Conservation (phyloP, 768 basidiomycete genomes). For the Paxillus ammoniavirescens region DNA sequence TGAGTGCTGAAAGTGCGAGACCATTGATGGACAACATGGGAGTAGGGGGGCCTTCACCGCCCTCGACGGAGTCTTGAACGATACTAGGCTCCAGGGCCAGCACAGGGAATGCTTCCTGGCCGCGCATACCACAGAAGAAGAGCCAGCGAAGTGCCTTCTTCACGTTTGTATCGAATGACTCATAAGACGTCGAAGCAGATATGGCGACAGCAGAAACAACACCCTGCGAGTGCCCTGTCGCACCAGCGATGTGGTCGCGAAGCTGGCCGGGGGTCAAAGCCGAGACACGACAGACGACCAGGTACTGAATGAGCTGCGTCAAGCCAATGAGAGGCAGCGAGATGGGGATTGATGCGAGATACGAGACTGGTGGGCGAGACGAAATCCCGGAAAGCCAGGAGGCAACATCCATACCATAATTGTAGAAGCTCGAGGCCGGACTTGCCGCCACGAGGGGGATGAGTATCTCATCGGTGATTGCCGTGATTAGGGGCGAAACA, state of each 20-base stretch:
- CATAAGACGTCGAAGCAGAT: conserved; percentile 73
- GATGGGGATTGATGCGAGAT: conserved; percentile 90
- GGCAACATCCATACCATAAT: conserved; percentile 74
- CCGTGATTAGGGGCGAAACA: conserved; percentile 66
- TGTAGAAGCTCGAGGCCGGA: conserved; percentile 61
- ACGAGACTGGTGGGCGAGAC: conserved; percentile 75
- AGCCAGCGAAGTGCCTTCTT: conserved; percentile 88
- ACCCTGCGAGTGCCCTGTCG: conserved; percentile 98
- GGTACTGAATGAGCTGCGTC: conserved; percentile 93
- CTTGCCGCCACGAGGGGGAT: conserved; percentile 64
- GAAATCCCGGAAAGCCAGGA: conserved; percentile 78
- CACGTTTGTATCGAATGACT: conserved; percentile 72
- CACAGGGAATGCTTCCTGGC: conserved; percentile 92
- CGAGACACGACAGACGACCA: conserved; percentile 73
- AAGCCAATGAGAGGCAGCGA: conserved; percentile 96
- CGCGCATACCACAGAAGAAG: conserved; percentile 90
- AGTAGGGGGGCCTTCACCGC: conserved; percentile 89
- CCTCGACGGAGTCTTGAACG: conserved; percentile 83
- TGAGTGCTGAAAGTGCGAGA: conserved; percentile 69
- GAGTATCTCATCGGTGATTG: conserved; percentile 66
- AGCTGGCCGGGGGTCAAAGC: conserved; percentile 80
- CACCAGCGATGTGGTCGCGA: conserved; percentile 71
- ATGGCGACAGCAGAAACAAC: conserved; percentile 92
- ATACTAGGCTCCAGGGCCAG: conserved; percentile 86
- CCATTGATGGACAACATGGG: conserved; percentile 95